A percentile compares a stretch with the other conserved stretches of the same genome.
Conservation (phyloP, 2,329 filamentous ascomycete genomes). For the Pseudogymnoascus sp. region DNA sequence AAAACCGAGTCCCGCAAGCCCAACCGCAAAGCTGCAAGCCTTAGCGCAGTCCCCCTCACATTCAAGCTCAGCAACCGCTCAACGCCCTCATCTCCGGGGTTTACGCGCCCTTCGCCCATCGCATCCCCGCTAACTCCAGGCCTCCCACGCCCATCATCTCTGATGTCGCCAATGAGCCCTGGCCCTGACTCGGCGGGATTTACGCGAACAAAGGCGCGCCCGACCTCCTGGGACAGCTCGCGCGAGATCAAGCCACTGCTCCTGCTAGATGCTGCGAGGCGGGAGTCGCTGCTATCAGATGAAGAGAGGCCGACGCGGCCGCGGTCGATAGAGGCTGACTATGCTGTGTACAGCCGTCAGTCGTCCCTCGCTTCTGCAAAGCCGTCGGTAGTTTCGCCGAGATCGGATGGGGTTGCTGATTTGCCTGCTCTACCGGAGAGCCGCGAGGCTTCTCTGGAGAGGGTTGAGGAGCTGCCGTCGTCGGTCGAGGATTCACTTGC, state of each 20-base stretch:
- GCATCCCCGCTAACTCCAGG: slow-evolving; percentile 28
- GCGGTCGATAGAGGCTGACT: neutral
- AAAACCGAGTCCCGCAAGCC: neutral
- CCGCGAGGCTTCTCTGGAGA: slow-evolving; percentile 21
- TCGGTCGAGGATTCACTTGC: neutral
- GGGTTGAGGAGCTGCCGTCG: slow-evolving; percentile 16
- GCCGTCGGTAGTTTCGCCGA: neutral
- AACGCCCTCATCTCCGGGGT: slow-evolving; percentile 35
- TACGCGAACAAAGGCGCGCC: slow-evolving; percentile 28
- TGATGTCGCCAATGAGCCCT: slow-evolving; percentile 21
- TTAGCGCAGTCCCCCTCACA: slow-evolving; percentile 47
- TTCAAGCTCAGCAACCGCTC: slow-evolving; percentile 38
- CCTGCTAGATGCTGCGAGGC: neutral
- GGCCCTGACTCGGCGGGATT: neutral
- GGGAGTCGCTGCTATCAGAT: slow-evolving; percentile 12
- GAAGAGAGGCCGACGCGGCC: slow-evolving; percentile 21
- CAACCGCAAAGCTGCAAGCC: slow-evolving; percentile 30
- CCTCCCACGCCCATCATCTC: slow-evolving; percentile 25
- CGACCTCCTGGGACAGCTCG: slow-evolving; percentile 53
- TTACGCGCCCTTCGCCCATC: slow-evolving; percentile 34
- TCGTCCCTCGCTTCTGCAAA: neutral
- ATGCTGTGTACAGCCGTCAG: neutral
- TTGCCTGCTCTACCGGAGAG: slow-evolving; percentile 42
- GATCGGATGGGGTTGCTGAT: neutral
- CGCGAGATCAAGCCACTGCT: slow-evolving; percentile 67